These are phyloP conservation scores for Boechera divaricarpa DNA, from an alignment of 345 rosid genomes.

Conservation along the genomic window DNA sequence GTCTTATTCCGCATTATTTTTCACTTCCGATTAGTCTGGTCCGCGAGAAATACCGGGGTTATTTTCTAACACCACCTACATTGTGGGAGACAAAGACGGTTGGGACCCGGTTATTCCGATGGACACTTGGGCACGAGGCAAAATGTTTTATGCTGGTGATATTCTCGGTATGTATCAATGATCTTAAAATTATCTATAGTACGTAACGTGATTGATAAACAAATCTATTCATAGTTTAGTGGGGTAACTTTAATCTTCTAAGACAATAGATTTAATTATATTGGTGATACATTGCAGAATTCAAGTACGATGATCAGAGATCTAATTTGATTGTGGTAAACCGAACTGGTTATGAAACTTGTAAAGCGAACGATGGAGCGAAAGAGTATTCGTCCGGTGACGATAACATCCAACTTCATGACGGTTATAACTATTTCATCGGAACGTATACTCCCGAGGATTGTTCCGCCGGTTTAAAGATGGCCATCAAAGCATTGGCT, in stretches of 20 bases:
- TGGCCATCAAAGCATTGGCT: conserved; percentile 10
- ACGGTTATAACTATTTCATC: conserved; percentile 20
- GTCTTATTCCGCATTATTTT: too few species aligned
- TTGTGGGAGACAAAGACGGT: conserved; percentile 17
- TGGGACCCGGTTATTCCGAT: background rate
- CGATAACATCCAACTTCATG: conserved; percentile 6
- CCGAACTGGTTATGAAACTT: conserved; percentile 8
- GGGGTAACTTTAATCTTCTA: background rate
- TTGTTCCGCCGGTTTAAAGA: background rate
- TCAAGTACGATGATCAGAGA: conserved; percentile 2
- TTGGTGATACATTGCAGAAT: background rate
- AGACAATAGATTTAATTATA: background rate
- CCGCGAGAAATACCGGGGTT: too few species aligned
- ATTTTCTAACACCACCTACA: conserved; percentile 11
- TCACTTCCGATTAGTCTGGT: too few species aligned
- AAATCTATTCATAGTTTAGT: background rate
- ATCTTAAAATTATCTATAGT: background rate
- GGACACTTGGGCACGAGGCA: conserved; percentile 34
- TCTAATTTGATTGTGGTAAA: conserved; percentile 27
- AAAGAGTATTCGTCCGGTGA: background rate
- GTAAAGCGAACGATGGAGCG: conserved; percentile 8
- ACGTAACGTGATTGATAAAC: background rate
- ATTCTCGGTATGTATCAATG: conserved; percentile 29
- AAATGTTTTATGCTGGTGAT: conserved; percentile 38
- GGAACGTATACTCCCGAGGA: conserved; percentile 3